Evolutionary conservation across 1,284 basidiomycete genomes (phyloP), one percentile per base, ranked within the genome.

Genomic region (Sphagnurus paluster): DNA sequence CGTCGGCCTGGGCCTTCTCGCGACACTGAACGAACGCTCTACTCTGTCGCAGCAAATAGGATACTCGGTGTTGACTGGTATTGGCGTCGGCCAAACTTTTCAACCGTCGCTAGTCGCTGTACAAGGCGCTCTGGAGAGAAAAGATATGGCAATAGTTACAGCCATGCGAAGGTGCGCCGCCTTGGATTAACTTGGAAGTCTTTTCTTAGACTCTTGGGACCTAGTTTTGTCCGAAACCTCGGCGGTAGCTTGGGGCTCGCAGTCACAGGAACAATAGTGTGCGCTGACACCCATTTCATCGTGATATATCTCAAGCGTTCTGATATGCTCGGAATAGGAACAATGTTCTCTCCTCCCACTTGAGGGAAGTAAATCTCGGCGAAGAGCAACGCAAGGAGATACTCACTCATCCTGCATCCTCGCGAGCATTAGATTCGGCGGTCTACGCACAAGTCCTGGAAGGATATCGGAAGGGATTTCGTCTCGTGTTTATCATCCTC

Each of bases 71-170:
- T 46, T 58, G 13, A 56, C 55, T 13, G 57, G 57, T 17, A 33
- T 58, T 35, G 57, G 57, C 30, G 53, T 58, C 5, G 57, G 57
- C 14, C 55, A 58, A 25, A 58, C 55, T 10, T 55, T 58, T 25
- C 57, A 56, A 39, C 53, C 55, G 16, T 58, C 57, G 5, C 38
- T 56, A 32, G 55, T 56, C 16, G 55, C 57, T 2, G 44, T 58
- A 25, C 57, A 58, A 42, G 55, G 55, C 10, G 55, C 57, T 3
- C 25, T 58, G 13, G 55, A 56, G 10, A 40, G 55, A 25, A 58
- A 56, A 16, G 57, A 58, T 16, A 58, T 56, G 57, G 57, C 57
- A 9, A 50, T 53, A n/a, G 57, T 56, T 4, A 58, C 57, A 5
- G 47, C 53, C 10, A 52, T 58, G 53, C 26, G 57, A 42, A 56